Evolutionary conservation across 177 flowering plant genomes (phyloP).

Genomic region (Vitis hybrid): DNA sequence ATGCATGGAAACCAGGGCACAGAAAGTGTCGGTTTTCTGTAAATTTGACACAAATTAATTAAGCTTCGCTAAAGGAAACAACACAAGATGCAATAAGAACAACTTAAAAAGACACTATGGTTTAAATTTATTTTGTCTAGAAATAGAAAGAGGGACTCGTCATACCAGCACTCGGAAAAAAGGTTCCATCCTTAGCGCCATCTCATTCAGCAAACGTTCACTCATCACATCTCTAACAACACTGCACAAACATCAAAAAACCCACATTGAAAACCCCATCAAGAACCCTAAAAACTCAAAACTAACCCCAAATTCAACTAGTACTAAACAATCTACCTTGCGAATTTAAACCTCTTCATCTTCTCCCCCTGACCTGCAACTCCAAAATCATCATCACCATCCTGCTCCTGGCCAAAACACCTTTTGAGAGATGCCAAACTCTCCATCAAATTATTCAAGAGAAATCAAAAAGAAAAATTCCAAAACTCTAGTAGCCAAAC

Average conservation of each 20-base stretch:
- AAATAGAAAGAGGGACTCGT: not conserved
- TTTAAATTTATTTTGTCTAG: not conserved
- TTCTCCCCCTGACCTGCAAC: slow-evolving; percentile 27
- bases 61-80: no score
- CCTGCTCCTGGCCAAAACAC: slow-evolving; percentile 24
- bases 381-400: slow-evolving; percentile 15
- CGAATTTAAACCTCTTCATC: slow-evolving; percentile 19
- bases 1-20: no score
- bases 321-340: slow-evolving; percentile 15
- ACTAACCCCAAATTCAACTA: not conserved
- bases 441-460: slow-evolving; percentile 30
- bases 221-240: slow-evolving; percentile 18
- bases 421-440: slow-evolving; percentile 24
- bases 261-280: slow-evolving; percentile 2
- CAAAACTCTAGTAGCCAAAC: not conserved
- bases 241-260: slow-evolving; percentile 29
- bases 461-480: not conserved
- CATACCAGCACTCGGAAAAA: slow-evolving; percentile 45
- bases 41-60: no score
- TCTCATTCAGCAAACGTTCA: slow-evolving; percentile 23
- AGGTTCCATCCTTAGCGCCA: slow-evolving; percentile 31
- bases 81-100: not conserved
- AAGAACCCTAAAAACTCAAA: slow-evolving; percentile 1
- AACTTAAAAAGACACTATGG: no score
- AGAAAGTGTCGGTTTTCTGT: no score